Evolutionary conservation across 805 yeast species (phyloP).

Genomic region (Scheffersomyces amazonensis): DNA sequence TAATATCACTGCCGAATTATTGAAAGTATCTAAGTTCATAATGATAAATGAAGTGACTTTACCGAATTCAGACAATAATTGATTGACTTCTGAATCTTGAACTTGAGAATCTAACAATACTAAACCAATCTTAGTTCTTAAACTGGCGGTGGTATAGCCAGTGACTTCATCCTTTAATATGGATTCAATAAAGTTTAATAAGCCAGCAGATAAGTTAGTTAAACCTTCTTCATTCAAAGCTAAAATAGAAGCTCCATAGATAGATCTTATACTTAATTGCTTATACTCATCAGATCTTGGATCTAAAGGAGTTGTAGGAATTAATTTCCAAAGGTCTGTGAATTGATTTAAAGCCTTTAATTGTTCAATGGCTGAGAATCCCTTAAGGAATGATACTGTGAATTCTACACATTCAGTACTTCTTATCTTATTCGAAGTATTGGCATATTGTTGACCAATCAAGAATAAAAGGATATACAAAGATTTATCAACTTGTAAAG

Average conservation of each 20-base stretch:
- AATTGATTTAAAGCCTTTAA: constrained; percentile 51
- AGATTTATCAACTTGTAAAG: constrained; percentile 66
- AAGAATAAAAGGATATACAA: constrained; percentile 72
- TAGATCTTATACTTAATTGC: constrained; percentile 47
- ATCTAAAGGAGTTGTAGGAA: constrained; percentile 43
- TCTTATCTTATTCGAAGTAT: constrained; percentile 64
- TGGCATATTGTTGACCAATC: constrained; percentile 73
- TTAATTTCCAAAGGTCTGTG: constrained; percentile 48
- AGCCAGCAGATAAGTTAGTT: constrained; percentile 43
- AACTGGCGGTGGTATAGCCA: constrained; percentile 21
- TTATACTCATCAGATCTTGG: constrained; percentile 34
- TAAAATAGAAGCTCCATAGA: constrained; percentile 61
- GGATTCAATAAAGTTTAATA: constrained; percentile 57
- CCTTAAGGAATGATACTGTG: constrained; percentile 62
- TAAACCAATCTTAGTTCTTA: constrained; percentile 52
- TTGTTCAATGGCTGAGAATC: constrained; percentile 68
- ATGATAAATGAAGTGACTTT: constrained; percentile 32
- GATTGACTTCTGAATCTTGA: constrained; percentile 21
- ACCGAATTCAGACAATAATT: constrained; percentile 33
- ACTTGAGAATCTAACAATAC: constrained; percentile 43
- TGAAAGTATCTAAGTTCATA: constrained; percentile 34
- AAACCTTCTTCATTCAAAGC: constrained; percentile 50
- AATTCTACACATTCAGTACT: constrained; percentile 61
- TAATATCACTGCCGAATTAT: constrained; percentile 24
- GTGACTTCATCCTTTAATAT: constrained; percentile 33